A percentile compares a stretch with the other conserved stretches of the same genome.
phyloP scores from a whole-genome alignment of 2,329 filamentous ascomycete genomes.

The Seiridium cupressi region DNA sequence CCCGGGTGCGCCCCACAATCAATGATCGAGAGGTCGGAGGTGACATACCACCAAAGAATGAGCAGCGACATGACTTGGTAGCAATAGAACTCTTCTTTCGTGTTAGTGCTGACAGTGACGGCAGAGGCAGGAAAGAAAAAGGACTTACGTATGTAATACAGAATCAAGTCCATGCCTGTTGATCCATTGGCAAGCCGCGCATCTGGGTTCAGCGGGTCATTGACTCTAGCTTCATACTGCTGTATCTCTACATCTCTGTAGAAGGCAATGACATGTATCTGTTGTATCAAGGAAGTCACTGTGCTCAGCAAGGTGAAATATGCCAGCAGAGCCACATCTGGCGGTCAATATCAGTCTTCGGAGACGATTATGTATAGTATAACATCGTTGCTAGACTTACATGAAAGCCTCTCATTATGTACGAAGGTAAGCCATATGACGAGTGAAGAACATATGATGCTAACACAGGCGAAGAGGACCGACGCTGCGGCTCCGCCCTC shows the following conservation, averaged over 20 bases:
- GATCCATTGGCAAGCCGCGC: constrained; percentile 21
- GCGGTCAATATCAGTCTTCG: background rate
- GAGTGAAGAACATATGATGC: constrained; percentile 10
- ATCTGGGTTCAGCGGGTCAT: constrained; percentile 17
- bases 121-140: too few relatives aligned
- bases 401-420: constrained; percentile 21
- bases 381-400: constrained; percentile 12
- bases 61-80: constrained; percentile 21
- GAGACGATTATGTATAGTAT: background rate
- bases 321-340: constrained; percentile 21
- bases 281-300: constrained; percentile 19
- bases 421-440: constrained; percentile 23
- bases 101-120: background rate
- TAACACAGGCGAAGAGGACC: constrained; percentile 11
- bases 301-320: constrained; percentile 19
- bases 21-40: background rate
- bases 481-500: constrained; percentile 14
- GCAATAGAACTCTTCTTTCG: constrained; percentile 16
- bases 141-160: constrained; percentile 22
- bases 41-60: constrained; percentile 20
- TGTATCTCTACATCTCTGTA: constrained; percentile 13
- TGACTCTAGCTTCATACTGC: constrained; percentile 14
- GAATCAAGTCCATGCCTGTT: constrained; percentile 18
- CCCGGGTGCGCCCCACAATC: background rate
- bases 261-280: constrained; percentile 17